Evolutionary conservation across 2,329 filamentous ascomycete genomes (phyloP).

Genomic region (Sclerotinia spermophila): DNA sequence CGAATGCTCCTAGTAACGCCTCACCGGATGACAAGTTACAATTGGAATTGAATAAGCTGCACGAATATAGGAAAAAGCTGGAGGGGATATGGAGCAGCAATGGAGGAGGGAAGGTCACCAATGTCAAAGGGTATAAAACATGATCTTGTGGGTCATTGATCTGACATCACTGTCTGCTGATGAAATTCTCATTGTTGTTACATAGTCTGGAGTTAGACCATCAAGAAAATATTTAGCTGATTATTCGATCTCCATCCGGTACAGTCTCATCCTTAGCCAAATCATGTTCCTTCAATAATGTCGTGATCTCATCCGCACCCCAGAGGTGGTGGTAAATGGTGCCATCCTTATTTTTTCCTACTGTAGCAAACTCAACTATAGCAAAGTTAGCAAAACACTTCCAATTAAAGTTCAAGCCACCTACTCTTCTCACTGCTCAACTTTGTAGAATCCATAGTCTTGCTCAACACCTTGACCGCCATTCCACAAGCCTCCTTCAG

Average conservation of each 20-base stretch:
- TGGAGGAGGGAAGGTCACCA: not conserved
- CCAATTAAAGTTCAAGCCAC: constrained; percentile 38
- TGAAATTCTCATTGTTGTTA: constrained; percentile 31
- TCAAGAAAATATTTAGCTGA: constrained; percentile 30
- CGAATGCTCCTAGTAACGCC: not conserved
- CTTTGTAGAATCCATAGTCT: constrained; percentile 99
- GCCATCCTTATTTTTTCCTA: constrained; percentile 89
- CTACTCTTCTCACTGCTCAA: constrained; percentile 98
- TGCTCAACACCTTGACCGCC: constrained; percentile 98
- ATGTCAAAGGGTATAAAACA: not conserved
- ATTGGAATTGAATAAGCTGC: not conserved
- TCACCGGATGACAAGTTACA: not conserved
- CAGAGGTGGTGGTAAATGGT: constrained; percentile 98
- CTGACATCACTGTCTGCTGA: not conserved
- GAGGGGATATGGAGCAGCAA: not conserved
- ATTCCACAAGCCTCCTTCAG: constrained; percentile 94
- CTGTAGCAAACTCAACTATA: constrained; percentile 93
- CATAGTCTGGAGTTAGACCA: constrained; percentile 24
- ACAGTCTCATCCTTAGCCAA: constrained; percentile 74
- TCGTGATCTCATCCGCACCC: constrained; percentile 94
- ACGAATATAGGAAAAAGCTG: constrained; percentile 5
- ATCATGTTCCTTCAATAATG: constrained; percentile 90
- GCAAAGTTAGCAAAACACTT: constrained; percentile 24
- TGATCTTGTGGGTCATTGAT: not conserved
- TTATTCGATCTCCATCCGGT: constrained; percentile 34